Conservation (phyloP, 1,139 yeast genomes). For the Hemisphaericaspora xylanilytica region DNA sequence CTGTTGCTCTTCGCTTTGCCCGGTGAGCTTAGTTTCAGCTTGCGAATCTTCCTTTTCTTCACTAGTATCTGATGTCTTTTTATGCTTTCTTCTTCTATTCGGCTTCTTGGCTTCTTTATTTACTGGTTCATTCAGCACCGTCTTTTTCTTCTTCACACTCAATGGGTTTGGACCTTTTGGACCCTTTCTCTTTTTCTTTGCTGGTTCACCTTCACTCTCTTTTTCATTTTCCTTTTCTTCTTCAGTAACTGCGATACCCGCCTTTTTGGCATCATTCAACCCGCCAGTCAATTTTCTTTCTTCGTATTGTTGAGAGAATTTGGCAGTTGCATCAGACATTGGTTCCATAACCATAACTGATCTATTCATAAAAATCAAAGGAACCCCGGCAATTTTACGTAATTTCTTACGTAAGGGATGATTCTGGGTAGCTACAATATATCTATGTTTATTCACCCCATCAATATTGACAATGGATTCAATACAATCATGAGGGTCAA, state of each 20-base stretch:
- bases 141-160: constrained; percentile 71
- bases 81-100: constrained; percentile 42
- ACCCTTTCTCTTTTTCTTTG: constrained; percentile 55
- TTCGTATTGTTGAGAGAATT: constrained; percentile 56
- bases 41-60: constrained; percentile 7
- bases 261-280: constrained; percentile 54
- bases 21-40: no score
- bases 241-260: constrained; percentile 31
- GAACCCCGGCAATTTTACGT: constrained; percentile 83
- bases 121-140: constrained; percentile 13
- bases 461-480: constrained; percentile 64
- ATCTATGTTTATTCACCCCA: constrained; percentile 85
- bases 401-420: constrained; percentile 62
- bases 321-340: constrained; percentile 66
- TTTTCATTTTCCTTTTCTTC: constrained; percentile 20
- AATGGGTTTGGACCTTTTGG: constrained; percentile 81
- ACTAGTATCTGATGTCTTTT: constrained; percentile 10
- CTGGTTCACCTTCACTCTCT: constrained; percentile 16
- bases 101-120: constrained; percentile 13
- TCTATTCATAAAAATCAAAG: constrained; percentile 80
- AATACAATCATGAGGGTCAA: constrained; percentile 73
- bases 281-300: constrained; percentile 69
- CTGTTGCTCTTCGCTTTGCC: no score
- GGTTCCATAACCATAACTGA: constrained; percentile 98
- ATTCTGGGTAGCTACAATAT: constrained; percentile 83